These are phyloP conservation scores for Psilocybe subaeruginosa DNA, from an alignment of 768 basidiomycete species.

Conservation along the genomic window DNA sequence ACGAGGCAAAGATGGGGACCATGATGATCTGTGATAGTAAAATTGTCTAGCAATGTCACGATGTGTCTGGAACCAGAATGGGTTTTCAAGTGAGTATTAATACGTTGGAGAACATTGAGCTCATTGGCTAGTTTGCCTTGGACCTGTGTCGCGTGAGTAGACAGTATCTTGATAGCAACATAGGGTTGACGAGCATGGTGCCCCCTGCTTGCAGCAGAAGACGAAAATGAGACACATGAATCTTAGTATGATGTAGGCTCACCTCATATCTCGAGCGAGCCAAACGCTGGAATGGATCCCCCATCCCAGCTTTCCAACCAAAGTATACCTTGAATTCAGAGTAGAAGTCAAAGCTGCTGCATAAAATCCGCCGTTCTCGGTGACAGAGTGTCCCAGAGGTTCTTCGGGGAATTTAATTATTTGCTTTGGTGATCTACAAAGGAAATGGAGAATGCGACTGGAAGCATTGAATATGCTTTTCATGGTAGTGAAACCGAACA, in stretches of 20 bases:
- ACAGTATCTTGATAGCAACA: constrained; percentile 33
- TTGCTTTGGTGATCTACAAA: too few species aligned
- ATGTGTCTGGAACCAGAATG: constrained; percentile 46
- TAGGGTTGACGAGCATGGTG: background rate
- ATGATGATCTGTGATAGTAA: constrained; percentile 73
- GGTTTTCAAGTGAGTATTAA: constrained; percentile 2
- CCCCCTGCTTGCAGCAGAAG: too few species aligned
- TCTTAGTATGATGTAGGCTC: constrained; percentile 12
- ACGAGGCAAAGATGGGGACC: constrained; percentile 86
- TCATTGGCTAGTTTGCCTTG: constrained; percentile 17
- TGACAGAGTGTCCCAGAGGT: background rate
- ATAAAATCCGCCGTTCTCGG: constrained; percentile 16
- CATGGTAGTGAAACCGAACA: too few species aligned
- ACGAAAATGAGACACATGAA: too few species aligned
- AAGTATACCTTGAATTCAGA: constrained; percentile 39
- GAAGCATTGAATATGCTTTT: too few species aligned
- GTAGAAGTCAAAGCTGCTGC: constrained; percentile 5
- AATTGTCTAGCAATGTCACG: constrained; percentile 77
- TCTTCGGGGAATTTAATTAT: background rate
- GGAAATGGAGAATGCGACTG: too few species aligned
- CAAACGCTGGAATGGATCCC: constrained; percentile 48
- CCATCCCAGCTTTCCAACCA: constrained; percentile 61
- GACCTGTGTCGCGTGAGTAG: constrained; percentile 39
- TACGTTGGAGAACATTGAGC: constrained; percentile 14
- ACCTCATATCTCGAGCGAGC: constrained; percentile 41